Evolutionary conservation across 805 yeast genomes (phyloP).

Genomic region (Candida xiaguanensis): DNA sequence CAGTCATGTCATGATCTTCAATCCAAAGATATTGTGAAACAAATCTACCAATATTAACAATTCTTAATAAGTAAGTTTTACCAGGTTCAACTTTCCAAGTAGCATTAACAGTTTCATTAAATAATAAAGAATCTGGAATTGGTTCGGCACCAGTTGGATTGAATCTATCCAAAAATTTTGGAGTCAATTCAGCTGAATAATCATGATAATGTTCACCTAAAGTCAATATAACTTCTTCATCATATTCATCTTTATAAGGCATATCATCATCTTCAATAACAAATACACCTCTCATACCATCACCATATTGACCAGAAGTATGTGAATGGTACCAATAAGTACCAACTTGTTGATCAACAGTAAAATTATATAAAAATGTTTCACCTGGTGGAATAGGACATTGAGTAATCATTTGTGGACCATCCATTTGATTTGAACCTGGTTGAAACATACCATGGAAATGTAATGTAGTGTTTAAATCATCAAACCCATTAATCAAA

Average conservation of each 20-base stretch:
- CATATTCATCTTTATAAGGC: constrained; percentile 50
- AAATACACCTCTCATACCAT: constrained; percentile 82
- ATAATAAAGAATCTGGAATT: constrained; percentile 60
- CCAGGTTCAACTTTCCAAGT: constrained; percentile 54
- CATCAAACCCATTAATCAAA: constrained; percentile 69
- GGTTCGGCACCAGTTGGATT: constrained; percentile 89
- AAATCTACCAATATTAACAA: constrained; percentile 67
- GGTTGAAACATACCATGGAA: constrained; percentile 92
- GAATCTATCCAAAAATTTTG: constrained; percentile 54
- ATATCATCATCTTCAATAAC: constrained; percentile 62
- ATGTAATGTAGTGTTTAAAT: constrained; percentile 74
- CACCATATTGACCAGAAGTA: constrained; percentile 84
- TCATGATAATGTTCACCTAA: constrained; percentile 65
- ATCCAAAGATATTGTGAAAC: constrained; percentile 54
- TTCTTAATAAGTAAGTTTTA: constrained; percentile 60
- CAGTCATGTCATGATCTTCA: constrained; percentile 38
- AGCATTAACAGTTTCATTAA: constrained; percentile 61
- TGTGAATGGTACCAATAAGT: constrained; percentile 98
- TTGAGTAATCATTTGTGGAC: constrained; percentile 83
- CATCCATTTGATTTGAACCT: constrained; percentile 79
- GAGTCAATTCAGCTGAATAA: constrained; percentile 42
- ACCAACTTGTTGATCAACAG: constrained; percentile 76
- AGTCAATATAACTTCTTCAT: constrained; percentile 56
- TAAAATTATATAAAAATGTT: constrained; percentile 78
- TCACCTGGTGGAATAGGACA: constrained; percentile 88